Conservation (phyloP, 768 basidiomycete genomes). For the Flagelloscypha sp. region DNA sequence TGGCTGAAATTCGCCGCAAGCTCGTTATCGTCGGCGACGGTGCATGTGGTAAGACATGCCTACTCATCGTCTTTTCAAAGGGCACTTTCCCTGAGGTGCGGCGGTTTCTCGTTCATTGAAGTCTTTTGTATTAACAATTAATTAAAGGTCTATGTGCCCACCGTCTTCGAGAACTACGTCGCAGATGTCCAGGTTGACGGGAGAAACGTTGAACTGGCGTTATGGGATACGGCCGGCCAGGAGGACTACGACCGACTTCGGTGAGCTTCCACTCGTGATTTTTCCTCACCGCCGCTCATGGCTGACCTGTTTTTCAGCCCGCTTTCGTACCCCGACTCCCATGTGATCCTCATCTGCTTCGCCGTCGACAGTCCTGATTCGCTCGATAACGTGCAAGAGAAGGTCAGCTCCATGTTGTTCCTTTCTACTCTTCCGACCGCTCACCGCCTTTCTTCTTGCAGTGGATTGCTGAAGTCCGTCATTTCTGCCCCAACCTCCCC, state of each 20-base stretch:
- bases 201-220: conserved; percentile 94
- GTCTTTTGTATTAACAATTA: conserved; percentile 1
- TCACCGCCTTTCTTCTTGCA: conserved; percentile 22
- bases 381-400: conserved; percentile 99
- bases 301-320: too few relatives aligned
- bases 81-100: conserved; percentile 91
- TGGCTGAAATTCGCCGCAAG: conserved; percentile 98
- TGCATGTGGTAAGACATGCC: conserved; percentile 94
- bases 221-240: conserved; percentile 99
- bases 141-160: conserved; percentile 91
- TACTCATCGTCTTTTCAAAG: conserved; percentile 94
- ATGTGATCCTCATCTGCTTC: conserved; percentile 99
- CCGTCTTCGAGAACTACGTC: conserved; percentile 99
- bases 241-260: conserved; percentile 99
- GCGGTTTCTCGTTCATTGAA: conserved; percentile 6
- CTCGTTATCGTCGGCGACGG: conserved; percentile 98
- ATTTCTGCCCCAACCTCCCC: conserved; percentile 91
- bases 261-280: too few relatives aligned
- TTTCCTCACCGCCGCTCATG: too few relatives aligned
- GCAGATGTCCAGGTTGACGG: conserved; percentile 98
- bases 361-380: conserved; percentile 97
- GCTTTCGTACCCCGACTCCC: conserved; percentile 97
- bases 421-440: conserved; percentile 1
- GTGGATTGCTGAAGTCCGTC: conserved; percentile 99
- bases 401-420: conserved; percentile 45